Percentiles rank a stretch among this genome's conserved stretches.
Conservation (phyloP, 257 asterid species). For the Solanum chilense region DNA sequence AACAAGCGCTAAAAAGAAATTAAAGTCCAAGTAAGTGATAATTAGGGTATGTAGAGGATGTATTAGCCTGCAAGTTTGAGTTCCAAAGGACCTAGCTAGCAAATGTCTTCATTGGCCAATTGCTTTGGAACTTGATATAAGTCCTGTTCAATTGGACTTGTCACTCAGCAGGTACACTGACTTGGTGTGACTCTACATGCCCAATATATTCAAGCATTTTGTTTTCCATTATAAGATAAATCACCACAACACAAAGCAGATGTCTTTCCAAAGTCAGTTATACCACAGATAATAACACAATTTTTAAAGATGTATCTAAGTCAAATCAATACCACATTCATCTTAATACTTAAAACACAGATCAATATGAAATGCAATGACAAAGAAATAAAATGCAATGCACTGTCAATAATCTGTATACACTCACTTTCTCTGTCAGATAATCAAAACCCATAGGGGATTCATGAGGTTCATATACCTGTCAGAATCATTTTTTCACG, state of each 20-base stretch:
- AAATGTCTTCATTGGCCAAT: neutral
- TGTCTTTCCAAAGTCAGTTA: neutral
- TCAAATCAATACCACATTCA: neutral
- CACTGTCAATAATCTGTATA: neutral
- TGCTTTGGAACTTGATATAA: neutral
- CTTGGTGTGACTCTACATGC: neutral
- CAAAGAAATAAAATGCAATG: no score
- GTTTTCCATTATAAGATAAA: no score
- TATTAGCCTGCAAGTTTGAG: neutral
- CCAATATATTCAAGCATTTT: neutral
- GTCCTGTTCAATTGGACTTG: neutral
- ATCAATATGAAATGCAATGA: no score
- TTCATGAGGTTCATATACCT: neutral
- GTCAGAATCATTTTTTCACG: no score
- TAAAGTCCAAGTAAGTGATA: neutral
- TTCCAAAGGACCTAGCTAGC: neutral
- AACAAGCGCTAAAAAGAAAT: neutral
- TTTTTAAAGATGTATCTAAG: no score
- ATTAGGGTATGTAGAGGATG: neutral
- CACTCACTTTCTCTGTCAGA: neutral
- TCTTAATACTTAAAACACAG: no score
- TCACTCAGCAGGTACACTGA: neutral
- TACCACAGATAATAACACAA: neutral
- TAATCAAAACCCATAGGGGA: rapidly evolving
- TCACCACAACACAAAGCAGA: neutral